These are phyloP conservation scores for Leccinellum rugosiceps DNA, from an alignment of 768 basidiomycete genomes.

Conservation along the genomic window DNA sequence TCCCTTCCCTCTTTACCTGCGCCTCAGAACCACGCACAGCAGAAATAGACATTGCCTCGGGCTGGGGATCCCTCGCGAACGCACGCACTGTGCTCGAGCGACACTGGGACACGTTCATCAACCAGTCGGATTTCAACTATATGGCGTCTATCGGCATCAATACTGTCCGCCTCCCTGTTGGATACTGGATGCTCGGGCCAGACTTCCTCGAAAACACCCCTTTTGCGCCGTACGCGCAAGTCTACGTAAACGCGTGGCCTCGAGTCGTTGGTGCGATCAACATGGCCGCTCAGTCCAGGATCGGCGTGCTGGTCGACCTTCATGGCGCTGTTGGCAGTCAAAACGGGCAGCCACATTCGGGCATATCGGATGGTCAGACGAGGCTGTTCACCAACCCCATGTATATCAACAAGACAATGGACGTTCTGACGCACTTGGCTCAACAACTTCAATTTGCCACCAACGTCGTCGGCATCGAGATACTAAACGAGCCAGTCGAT, in stretches of 20 bases:
- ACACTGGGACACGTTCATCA: slow-evolving; percentile 77
- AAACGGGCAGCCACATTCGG: slow-evolving; percentile 34
- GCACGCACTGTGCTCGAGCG: slow-evolving; percentile 56
- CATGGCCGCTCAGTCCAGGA: slow-evolving; percentile 35
- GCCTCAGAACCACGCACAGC: slow-evolving; percentile 49
- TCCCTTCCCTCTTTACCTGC: slow-evolving; percentile 59
- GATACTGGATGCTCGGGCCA: slow-evolving; percentile 43
- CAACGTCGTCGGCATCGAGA: slow-evolving; percentile 58
- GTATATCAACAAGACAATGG: slow-evolving; percentile 39
- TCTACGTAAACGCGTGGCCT: slow-evolving; percentile 41
- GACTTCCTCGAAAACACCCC: slow-evolving; percentile 32
- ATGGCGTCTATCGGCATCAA: slow-evolving; percentile 57
- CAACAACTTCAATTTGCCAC: slow-evolving; percentile 35
- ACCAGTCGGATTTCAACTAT: slow-evolving; percentile 61
- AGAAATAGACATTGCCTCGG: slow-evolving; percentile 65
- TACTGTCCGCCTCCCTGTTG: slow-evolving; percentile 61
- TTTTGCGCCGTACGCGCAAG: slow-evolving; percentile 39
- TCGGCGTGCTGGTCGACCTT: slow-evolving; percentile 53
- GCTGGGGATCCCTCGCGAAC: slow-evolving; percentile 36
- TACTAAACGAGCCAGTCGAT: slow-evolving; percentile 55
- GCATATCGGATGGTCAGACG: slow-evolving; percentile 39
- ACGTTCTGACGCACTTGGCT: slow-evolving; percentile 37
- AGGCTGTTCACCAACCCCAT: slow-evolving; percentile 36
- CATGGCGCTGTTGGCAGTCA: slow-evolving; percentile 53
- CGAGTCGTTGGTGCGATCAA: slow-evolving; percentile 41